These are phyloP conservation scores for Mucor circinelloides DNA, from an alignment of 371 early-diverging fungal species.

Conservation along the genomic window DNA sequence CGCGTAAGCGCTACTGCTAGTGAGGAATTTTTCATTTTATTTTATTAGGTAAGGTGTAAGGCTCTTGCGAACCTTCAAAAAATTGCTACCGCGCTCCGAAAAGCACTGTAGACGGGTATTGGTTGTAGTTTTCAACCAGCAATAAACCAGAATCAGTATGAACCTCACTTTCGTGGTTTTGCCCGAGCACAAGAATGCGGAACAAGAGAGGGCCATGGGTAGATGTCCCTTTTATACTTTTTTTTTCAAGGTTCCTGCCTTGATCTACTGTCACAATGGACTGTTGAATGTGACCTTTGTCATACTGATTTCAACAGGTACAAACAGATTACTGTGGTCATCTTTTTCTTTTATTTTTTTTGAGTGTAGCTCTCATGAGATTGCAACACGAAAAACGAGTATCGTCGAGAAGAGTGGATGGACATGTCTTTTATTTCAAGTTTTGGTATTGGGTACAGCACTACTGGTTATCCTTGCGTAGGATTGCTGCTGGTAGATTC, in stretches of 20 bases:
- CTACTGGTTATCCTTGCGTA: neutral
- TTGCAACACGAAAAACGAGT: too few relatives aligned
- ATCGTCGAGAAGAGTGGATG: too few relatives aligned
- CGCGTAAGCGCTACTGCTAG: neutral
- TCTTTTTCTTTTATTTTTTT: too few relatives aligned
- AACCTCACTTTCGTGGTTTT: slow-evolving; percentile 61
- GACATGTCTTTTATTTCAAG: too few relatives aligned
- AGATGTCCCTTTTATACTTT: slow-evolving; percentile 36
- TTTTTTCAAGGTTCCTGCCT: neutral
- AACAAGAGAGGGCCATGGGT: slow-evolving; percentile 30
- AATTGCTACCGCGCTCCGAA: slow-evolving; percentile 52
- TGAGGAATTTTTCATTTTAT: slow-evolving; percentile 28
- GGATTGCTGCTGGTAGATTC: neutral
- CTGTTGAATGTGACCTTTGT: neutral
- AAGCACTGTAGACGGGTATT: slow-evolving; percentile 56
- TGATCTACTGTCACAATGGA: neutral
- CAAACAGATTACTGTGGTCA: too few relatives aligned
- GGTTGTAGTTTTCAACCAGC: slow-evolving; percentile 67
- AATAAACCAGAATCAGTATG: slow-evolving; percentile 61
- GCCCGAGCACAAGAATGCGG: slow-evolving; percentile 61
- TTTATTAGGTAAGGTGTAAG: slow-evolving; percentile 31
- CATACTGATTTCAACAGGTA: neutral
- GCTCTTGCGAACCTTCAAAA: slow-evolving; percentile 48
- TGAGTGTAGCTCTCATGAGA: too few relatives aligned
- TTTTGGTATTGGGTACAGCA: too few relatives aligned